Evolutionary conservation across 78 protist genomes (phyloP), one percentile per base, ranked within the genome.

Genomic region (Dictyostelium citrinum): DNA sequence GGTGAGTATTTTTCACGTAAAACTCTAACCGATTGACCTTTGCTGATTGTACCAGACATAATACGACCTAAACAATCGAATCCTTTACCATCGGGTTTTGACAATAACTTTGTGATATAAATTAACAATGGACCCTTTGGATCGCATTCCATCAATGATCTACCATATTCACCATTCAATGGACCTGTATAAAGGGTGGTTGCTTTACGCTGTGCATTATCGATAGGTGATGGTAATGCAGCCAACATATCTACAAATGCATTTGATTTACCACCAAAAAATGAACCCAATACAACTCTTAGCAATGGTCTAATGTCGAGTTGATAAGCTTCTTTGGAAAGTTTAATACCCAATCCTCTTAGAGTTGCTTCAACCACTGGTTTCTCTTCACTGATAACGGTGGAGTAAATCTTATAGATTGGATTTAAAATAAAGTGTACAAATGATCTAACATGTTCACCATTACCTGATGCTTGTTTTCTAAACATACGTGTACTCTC

Each of bases 391-490:
- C 70, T 12, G 0, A 93, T 51, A 0, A 83, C 84, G 41, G 90
- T 98, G 1, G 95, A n/a, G 31, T 81, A 71, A 31, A 98, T 43
- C 77, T 99, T 99, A 97, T 99, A 99, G 49, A 99, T 41, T 9
- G 99, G 99, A 71, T 99, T 96, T 31, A 99, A 95, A 31, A 99
- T 82, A 72, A 99, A 99, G 37, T 97, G 90, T 22, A 98, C 98
- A 74, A 99, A 99, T 14, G 99, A 60, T 14, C 99, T 90, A 1
- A 27, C 68, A 1, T 31, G 24, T 3, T 35, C 49, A 68, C 45
- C 17, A 17, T 5, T 20, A 2, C 83, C 55, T 37, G 90, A 27
- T 29, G 86, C 82, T 9, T 39, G 86, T 64, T 72, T 60, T 51
- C 78, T 5, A 90, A 98, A 98, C 22, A 10, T 14, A 17, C 99